Evolutionary conservation across 257 asterid genomes (phyloP), one percentile per base, ranked within the genome.

Genomic region (Ehretia macrophylla): DNA sequence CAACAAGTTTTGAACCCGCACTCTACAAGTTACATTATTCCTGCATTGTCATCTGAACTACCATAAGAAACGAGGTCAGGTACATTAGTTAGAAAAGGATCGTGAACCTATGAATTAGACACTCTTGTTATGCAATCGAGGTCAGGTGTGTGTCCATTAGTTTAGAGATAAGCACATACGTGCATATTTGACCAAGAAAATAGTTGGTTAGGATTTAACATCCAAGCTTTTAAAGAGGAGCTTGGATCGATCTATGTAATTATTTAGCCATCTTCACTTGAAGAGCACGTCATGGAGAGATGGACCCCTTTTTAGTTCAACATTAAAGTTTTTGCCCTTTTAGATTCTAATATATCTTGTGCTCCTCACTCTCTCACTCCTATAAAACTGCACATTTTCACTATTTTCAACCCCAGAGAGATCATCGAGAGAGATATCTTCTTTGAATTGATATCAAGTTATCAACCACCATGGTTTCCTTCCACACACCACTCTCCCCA

Each of bases 251-350:
- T 59, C 32, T 27, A 67, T n/a, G 69, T 79, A 66, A 79, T 76
- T 79, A 72, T 78, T 53, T 32, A 51, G 42, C 70, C 70, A 68
- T 61, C 63, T 72, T 70, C 77, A 76, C 82, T 79, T 77, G 70
- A 75, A 72, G 56, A 62, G 73, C 75, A 77, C 81, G 79, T 68
- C 80, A 78, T 60, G 58, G 59, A 66, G 74, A 62, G 70, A 76
- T 77, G 80, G 81, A 60, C 61, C 81, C 47, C 8, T 10, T 60
- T 63, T 48, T 64, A 77, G 61, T 77, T 73, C 61, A 60, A 55
- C 85, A 82, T 71, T 76, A 14, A 85, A 55, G 45, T 32, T 44
- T 32, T 78, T 76, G 72, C 79, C 81, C 69, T 76, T 73, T 56
- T 51, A 67, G 76, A 64, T 78, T 71, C 78, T 71, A 67, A 58